A percentile compares a stretch with the other conserved stretches of the same genome.
Conservation (phyloP, 768 basidiomycete genomes). For the Dacryopinax spathularia region DNA sequence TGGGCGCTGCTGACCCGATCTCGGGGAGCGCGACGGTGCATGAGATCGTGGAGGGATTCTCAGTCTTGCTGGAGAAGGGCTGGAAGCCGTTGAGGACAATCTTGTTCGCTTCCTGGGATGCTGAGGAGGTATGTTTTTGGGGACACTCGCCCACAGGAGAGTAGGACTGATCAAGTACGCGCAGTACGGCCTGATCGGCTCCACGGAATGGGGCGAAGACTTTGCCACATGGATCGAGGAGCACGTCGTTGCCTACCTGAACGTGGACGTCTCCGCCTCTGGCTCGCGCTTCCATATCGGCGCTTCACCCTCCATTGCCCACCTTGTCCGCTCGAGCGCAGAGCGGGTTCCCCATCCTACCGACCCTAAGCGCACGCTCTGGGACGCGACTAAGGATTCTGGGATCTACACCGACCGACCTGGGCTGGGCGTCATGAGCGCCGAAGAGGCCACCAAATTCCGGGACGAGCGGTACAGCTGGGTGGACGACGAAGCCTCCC, state of each 20-base stretch:
- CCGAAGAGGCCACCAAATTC: conserved; percentile 13
- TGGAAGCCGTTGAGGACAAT: conserved; percentile 78
- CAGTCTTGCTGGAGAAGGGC: conserved; percentile 47
- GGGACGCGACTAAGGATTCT: conserved; percentile 56
- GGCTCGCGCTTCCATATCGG: conserved; percentile 43
- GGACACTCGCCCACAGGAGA: not conserved
- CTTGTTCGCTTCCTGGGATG: conserved; percentile 62
- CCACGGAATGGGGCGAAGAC: conserved; percentile 90
- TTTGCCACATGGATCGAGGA: conserved; percentile 66
- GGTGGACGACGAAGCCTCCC: conserved; percentile 1
- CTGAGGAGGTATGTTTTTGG: conserved; percentile 36
- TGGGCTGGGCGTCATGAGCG: conserved; percentile 31
- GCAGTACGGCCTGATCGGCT: conserved; percentile 58
- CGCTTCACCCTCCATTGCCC: conserved; percentile 72
- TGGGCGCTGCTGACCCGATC: conserved; percentile 66
- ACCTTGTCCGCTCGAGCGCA: conserved; percentile 54
- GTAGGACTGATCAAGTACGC: not conserved
- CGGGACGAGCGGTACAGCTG: conserved; percentile 4
- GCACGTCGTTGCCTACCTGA: conserved; percentile 75
- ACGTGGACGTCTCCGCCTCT: conserved; percentile 55
- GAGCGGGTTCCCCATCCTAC: conserved; percentile 62
- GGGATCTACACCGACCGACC: conserved; percentile 37
- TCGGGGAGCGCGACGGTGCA: conserved; percentile 68
- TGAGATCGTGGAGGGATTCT: conserved; percentile 65
- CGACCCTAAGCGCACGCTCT: conserved; percentile 47